phyloP scores from a whole-genome alignment of 176 grass and related monocot genomes.

The Tillandsia fasciculata region DNA sequence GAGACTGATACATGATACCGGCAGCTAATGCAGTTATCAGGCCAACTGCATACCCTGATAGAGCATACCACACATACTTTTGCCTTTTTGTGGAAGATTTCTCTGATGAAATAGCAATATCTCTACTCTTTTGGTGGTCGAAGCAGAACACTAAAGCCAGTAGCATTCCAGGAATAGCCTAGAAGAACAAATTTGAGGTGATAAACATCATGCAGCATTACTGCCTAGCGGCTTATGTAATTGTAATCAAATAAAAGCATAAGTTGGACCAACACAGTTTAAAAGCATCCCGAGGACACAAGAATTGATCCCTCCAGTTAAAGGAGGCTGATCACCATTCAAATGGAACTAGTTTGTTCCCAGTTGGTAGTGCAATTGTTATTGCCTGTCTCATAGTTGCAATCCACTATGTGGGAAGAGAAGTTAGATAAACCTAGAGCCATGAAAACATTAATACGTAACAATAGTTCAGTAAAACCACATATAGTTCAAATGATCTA shows the following conservation, averaged over 20 bases:
- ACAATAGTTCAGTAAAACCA: no score
- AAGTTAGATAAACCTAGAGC: no score
- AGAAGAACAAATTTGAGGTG: conserved; percentile 6
- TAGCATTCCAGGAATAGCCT: conserved; percentile 98
- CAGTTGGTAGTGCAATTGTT: no score
- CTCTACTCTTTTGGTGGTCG: conserved; percentile 74
- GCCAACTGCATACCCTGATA: conserved; percentile 78
- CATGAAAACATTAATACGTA: no score
- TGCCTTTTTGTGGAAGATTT: conserved; percentile 16
- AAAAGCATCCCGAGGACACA: not conserved
- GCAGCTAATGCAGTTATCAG: conserved; percentile 76
- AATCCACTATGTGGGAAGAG: no score
- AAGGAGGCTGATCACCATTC: no score
- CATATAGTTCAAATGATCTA: no score
- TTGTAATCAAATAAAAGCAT: not conserved
- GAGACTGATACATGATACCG: conserved; percentile 81
- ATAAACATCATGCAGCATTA: not conserved
- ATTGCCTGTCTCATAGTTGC: no score
- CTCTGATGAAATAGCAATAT: conserved; percentile 31
- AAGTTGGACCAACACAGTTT: not conserved
- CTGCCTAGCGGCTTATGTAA: not conserved
- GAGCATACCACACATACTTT: conserved; percentile 76
- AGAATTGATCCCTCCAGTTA: no score
- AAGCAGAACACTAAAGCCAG: conserved; percentile 81
- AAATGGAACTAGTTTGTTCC: no score